A percentile compares a stretch with the other conserved stretches of the same genome.
These are phyloP conservation scores for Sideroxylon spinosum DNA, from an alignment of 179 eudicot genomes.

Conservation along the genomic window DNA sequence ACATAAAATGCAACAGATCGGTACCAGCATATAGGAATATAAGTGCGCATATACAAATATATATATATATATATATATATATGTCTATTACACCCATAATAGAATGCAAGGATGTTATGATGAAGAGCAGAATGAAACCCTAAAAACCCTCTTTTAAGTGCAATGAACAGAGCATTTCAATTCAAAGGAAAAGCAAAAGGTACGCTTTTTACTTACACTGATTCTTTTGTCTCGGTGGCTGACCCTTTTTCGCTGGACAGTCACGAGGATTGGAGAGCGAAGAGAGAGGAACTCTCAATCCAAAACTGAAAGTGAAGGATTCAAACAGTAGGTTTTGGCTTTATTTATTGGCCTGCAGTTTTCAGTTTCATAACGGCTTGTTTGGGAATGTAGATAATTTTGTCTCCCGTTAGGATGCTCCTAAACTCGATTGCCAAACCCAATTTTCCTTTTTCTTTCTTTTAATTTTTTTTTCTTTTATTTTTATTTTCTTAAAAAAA, in stretches of 20 bases:
- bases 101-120: not conserved
- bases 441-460: too few species aligned
- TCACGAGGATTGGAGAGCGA: not conserved
- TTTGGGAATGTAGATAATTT: not conserved
- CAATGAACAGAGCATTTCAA: not conserved
- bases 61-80: not conserved
- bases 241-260: not conserved
- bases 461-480: too few species aligned
- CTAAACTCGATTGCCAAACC: too few species aligned
- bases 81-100: too few species aligned
- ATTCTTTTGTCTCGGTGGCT: not conserved
- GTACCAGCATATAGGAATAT: not conserved
- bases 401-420: too few species aligned
- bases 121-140: not conserved
- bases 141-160: not conserved
- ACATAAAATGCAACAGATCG: conserved; percentile 10
- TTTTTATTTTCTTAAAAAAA: too few species aligned
- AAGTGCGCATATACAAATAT: not conserved
- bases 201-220: not conserved
- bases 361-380: not conserved
- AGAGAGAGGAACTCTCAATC: not conserved
- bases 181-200: not conserved
- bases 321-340: not conserved
- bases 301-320: conserved; percentile 1
- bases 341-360: not conserved